Conservation (phyloP, 2,329 filamentous ascomycete species). For the Pseudocercospora pini-densiflorae region DNA sequence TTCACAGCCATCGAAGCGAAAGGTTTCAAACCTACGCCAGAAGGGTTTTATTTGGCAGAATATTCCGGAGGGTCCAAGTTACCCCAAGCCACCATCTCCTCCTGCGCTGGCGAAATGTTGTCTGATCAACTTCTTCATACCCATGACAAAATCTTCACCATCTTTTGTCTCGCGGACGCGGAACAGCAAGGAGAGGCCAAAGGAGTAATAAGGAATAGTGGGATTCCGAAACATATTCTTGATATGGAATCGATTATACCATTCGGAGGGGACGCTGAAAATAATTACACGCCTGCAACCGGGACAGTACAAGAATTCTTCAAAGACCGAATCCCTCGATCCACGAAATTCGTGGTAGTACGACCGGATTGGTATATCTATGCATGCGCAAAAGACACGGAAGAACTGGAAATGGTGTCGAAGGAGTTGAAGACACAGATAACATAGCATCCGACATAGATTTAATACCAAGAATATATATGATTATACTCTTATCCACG, state of each 20-base stretch:
- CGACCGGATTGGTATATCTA: conserved; percentile 16
- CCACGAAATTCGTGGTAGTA: not conserved
- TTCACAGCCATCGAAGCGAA: not conserved
- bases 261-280: too few relatives aligned
- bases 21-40: conserved; percentile 5
- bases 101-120: too few relatives aligned
- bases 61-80: conserved; percentile 5
- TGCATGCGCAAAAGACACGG: conserved; percentile 1
- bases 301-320: not conserved
- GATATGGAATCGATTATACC: too few relatives aligned
- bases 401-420: not conserved
- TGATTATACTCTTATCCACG: too few relatives aligned
- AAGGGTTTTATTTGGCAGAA: conserved; percentile 2
- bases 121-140: not conserved
- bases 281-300: too few relatives aligned
- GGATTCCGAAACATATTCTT: too few relatives aligned
- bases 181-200: too few relatives aligned
- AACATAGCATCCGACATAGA: too few relatives aligned
- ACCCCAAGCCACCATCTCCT: too few relatives aligned
- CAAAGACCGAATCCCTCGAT: not conserved
- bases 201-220: too few relatives aligned
- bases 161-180: too few relatives aligned
- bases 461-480: too few relatives aligned
- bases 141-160: not conserved
- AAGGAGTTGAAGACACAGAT: not conserved